A percentile compares a stretch with the other conserved stretches of the same genome.
Evolutionary conservation across 495 filamentous ascomycete species (phyloP).

Genomic region (Lasiosphaeria hispida): DNA sequence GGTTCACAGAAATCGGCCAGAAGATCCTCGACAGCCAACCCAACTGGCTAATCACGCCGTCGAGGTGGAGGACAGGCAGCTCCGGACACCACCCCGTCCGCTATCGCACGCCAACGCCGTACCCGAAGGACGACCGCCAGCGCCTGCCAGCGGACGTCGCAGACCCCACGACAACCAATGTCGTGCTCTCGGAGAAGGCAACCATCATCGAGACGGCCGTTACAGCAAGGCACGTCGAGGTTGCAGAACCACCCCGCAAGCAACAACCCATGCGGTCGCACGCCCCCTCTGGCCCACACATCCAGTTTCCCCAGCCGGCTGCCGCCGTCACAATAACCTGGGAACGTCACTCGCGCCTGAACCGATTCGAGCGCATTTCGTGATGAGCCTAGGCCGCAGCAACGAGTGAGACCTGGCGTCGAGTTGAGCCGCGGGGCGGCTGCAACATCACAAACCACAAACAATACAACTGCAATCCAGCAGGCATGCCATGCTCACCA

Average conservation of each 20-base stretch:
- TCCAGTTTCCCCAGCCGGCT: constrained; percentile 9
- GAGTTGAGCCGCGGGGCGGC: too few relatives aligned
- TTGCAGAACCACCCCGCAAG: not conserved
- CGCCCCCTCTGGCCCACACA: not conserved
- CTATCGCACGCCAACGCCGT: constrained; percentile 31
- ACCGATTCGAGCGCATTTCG: constrained; percentile 27
- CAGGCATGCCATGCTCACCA: too few relatives aligned
- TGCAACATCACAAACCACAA: not conserved
- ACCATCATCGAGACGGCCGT: constrained; percentile 16
- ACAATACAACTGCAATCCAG: not conserved
- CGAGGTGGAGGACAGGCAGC: constrained; percentile 18
- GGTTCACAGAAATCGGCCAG: constrained; percentile 20
- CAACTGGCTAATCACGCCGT: constrained; percentile 28
- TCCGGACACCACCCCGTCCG: constrained; percentile 21
- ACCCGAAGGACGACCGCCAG: constrained; percentile 28
- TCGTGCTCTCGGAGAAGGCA: constrained; percentile 19
- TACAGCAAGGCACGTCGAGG: constrained; percentile 14
- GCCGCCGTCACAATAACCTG: constrained; percentile 21
- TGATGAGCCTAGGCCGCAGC: constrained; percentile 3
- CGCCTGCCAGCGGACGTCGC: not conserved
- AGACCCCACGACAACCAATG: not conserved
- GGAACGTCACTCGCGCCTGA: constrained; percentile 19
- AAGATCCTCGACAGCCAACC: constrained; percentile 29
- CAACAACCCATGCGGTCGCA: not conserved
- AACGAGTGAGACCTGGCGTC: not conserved